These are phyloP conservation scores for Microdochium paspali DNA, from an alignment of 2,329 filamentous ascomycete species.

Conservation along the genomic window DNA sequence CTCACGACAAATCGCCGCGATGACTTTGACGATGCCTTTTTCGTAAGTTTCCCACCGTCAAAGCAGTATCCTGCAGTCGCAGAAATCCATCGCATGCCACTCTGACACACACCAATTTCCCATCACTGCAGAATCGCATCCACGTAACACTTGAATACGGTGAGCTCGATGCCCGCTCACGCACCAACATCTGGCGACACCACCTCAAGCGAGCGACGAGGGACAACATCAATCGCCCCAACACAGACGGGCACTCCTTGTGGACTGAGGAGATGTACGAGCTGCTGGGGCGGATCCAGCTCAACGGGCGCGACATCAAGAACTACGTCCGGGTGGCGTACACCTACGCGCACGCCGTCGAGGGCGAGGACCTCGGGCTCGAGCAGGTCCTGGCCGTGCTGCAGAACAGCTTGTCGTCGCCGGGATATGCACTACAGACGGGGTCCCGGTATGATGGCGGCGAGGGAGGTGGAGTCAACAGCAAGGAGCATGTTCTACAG, in stretches of 20 bases:
- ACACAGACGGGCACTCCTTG: conserved; percentile 1
- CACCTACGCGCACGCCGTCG: conserved; percentile 20
- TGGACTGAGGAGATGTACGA: conserved; percentile 10
- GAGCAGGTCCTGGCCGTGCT: conserved; percentile 16
- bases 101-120: no score
- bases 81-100: not conserved
- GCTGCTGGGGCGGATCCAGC: conserved; percentile 7
- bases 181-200: not conserved
- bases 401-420: no score
- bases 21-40: not conserved
- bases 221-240: no score
- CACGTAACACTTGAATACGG: not conserved
- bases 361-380: conserved; percentile 12
- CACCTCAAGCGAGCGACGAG: not conserved
- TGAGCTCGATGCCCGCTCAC: not conserved
- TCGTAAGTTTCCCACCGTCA: no score
- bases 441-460: no score
- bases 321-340: conserved; percentile 19
- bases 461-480: no score
- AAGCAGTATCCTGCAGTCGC: not conserved
- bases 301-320: conserved; percentile 22
- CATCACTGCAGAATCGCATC: not conserved
- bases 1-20: not conserved
- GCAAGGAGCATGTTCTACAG: no score
- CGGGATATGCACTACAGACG: no score